Base-by-base conservation (phyloP, 192 early-diverging fungal species). In the Entomortierella chlamydospora region DNA sequence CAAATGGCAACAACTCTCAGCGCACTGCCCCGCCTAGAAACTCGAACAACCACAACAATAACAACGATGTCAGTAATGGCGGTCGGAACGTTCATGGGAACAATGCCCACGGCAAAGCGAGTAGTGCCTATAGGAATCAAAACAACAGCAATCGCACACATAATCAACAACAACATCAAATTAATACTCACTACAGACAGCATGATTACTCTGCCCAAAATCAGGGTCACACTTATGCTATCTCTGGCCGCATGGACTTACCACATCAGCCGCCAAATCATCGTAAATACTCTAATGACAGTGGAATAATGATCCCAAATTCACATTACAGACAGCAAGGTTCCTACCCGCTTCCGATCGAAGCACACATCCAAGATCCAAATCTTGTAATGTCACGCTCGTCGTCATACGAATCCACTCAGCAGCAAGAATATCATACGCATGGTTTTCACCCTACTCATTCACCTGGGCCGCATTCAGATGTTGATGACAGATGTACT, bases 101-200 rank as follows among this genome's bases (percentile, higher is more conserved):
- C 17, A 20, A n/a, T 33, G 43, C 29, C 47, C 37, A 52, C 15
- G 52, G 4, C 54, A 57, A n/a, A 7, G 11, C 17, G 13, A 39
- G 8, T 12, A 69, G n/a, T 37, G 4, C 5, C 45, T 34, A 8
- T 12, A 26, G 10, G 26, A 33, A 41, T 26, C 20, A 37, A 9
- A 41, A 39, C n/a, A 57, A 67, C 47, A 67, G 42, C 42, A 54
- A 12, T 47, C 45, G 52, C 23, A 60, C 9, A 47, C 33, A 45
- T 18, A 54, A 64, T 3, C 62, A 64, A 52, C 62, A 50, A 30
- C 61, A 64, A 25, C 23, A 39, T 22, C 50, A 54, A 18, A 6
- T 2, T 2, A 50, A 28, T n/a, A 4, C 10, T 4, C 18, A 30
- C 26, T 50, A 50, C 45, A 61, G 2, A 45, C 45, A 41, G 2